Conservation (phyloP, 1,284 basidiomycete genomes). For the Boletus sp. region DNA sequence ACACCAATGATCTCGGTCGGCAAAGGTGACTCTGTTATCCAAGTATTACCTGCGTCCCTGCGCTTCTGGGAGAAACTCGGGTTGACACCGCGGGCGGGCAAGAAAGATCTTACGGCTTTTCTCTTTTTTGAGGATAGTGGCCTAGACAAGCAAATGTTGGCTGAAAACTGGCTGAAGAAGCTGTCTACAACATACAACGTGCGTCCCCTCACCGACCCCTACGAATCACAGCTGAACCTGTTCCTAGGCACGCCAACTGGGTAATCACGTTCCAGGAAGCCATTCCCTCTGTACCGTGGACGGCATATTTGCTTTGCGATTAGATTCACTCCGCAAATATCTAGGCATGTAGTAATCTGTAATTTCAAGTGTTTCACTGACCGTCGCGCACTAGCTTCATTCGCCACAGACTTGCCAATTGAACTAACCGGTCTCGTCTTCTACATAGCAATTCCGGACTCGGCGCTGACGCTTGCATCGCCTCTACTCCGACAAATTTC, state of each 20-base stretch:
- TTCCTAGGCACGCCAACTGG: slow-evolving; percentile 58
- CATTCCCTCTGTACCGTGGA: slow-evolving; percentile 42
- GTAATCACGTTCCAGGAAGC: slow-evolving; percentile 50
- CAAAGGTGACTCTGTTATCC: slow-evolving; percentile 60
- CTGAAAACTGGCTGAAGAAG: slow-evolving; percentile 55
- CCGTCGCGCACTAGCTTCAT: slow-evolving; percentile 38
- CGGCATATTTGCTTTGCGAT: slow-evolving; percentile 58
- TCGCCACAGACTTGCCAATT: slow-evolving; percentile 45
- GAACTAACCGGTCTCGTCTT: slow-evolving; percentile 49
- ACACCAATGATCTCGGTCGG: slow-evolving; percentile 57
- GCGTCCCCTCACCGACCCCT: slow-evolving; percentile 22
- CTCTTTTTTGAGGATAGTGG: slow-evolving; percentile 66
- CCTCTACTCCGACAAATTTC: slow-evolving; percentile 62
- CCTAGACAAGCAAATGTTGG: slow-evolving; percentile 40
- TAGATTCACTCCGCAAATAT: slow-evolving; percentile 63
- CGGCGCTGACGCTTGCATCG: slow-evolving; percentile 54
- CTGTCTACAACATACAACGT: slow-evolving; percentile 48
- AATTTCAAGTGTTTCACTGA: slow-evolving; percentile 8
- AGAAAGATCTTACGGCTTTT: slow-evolving; percentile 65
- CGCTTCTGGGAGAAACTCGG: slow-evolving; percentile 83
- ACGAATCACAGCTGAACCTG: slow-evolving; percentile 9
- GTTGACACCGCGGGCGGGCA: slow-evolving; percentile 62
- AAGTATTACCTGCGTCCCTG: slow-evolving; percentile 61
- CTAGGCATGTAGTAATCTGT: slow-evolving; percentile 41
- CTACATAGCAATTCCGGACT: slow-evolving; percentile 62